Base-by-base conservation (phyloP, 352 stramenopile genomes). In the Lagenidium giganteum region DNA sequence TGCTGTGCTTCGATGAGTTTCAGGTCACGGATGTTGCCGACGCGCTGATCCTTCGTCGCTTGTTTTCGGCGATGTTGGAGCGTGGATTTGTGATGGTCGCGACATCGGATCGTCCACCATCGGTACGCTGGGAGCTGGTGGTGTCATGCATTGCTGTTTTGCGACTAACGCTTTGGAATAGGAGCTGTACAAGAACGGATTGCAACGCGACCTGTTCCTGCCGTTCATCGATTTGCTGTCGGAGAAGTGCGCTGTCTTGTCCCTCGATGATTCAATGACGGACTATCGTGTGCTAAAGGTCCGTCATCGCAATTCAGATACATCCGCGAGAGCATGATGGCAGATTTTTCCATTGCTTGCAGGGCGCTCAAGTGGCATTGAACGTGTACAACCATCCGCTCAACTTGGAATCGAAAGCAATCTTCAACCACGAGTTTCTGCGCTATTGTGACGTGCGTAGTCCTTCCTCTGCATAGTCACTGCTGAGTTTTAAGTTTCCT, bases 1-100 rank as follows among this genome's bases (percentile, higher is more conserved):
- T 99, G 23, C 66, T 99, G 5, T 98, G 93, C 72, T 97, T 99
- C 57, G 96, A 99, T 64, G 96, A 99, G 75, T 98, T 99, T 49
- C 95, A 98, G 70, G 88, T 97, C 25, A 98, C 91, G 4, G 96
- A 99, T 62, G 88, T 99, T 35, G 95, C 91, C 0, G 95, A 99
- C 67, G 96, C 96, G 29, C 59, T 98, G 29, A 98, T 99, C 41
- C 60, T 99, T 29, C 68, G 71, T 4, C 78, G 93, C 33, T 64
- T 99, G 5, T 98, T 99, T 61, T 81, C 73, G 9, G 75, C 82
- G 7, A 50, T 99, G n/a, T 94, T 96, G 21, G 65, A 70, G 11
- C 52, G 71, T 20, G 95, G 94, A 22, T 91, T 97, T 20, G 89
- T 98, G 2, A 84, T 99, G 51, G 93, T 98, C 21, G 92, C 96